phyloP scores from a whole-genome alignment of 441 rosid genomes.

The Croton laevigatus region DNA sequence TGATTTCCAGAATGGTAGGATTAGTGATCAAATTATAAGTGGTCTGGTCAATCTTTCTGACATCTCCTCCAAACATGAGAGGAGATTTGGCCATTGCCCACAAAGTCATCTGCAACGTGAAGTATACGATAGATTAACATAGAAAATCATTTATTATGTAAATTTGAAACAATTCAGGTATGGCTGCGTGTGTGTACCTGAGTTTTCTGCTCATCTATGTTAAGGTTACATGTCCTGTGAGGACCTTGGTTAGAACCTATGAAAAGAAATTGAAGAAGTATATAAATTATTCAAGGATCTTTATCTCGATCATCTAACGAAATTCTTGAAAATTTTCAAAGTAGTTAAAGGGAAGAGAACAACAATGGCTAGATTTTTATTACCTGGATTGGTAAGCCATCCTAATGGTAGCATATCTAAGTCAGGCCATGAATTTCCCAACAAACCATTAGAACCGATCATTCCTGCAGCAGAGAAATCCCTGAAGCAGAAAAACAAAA shows the following conservation, averaged over 20 bases:
- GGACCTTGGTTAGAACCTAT: conserved; percentile 78
- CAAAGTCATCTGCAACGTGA: conserved; percentile 68
- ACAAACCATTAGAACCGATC: conserved; percentile 64
- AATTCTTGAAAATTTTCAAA: not conserved
- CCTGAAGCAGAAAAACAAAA: conserved; percentile 35
- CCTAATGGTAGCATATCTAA: conserved; percentile 90
- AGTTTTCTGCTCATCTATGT: conserved; percentile 63
- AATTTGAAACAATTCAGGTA: conserved; percentile 1
- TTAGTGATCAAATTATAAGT: conserved; percentile 70
- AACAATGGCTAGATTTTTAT: conserved; percentile 15
- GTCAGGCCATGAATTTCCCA: conserved; percentile 91
- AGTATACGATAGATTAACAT: conserved; percentile 15
- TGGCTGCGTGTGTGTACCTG: conserved; percentile 43
- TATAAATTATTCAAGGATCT: conserved; percentile 16
- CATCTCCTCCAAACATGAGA: conserved; percentile 95
- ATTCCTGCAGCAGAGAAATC: conserved; percentile 57
- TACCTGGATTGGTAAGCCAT: conserved; percentile 88
- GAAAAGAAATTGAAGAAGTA: conserved; percentile 24
- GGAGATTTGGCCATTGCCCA: conserved; percentile 97
- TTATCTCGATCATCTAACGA: not conserved
- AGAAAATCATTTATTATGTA: conserved; percentile 9
- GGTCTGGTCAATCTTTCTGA: conserved; percentile 59
- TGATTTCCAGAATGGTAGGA: conserved; percentile 70
- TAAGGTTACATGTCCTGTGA: conserved; percentile 65
- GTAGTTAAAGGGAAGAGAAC: conserved; percentile 6